Percentiles rank a stretch among this genome's conserved stretches.
Evolutionary conservation across 192 early-diverging fungal species (phyloP).

Genomic region (Linderina pennispora): DNA sequence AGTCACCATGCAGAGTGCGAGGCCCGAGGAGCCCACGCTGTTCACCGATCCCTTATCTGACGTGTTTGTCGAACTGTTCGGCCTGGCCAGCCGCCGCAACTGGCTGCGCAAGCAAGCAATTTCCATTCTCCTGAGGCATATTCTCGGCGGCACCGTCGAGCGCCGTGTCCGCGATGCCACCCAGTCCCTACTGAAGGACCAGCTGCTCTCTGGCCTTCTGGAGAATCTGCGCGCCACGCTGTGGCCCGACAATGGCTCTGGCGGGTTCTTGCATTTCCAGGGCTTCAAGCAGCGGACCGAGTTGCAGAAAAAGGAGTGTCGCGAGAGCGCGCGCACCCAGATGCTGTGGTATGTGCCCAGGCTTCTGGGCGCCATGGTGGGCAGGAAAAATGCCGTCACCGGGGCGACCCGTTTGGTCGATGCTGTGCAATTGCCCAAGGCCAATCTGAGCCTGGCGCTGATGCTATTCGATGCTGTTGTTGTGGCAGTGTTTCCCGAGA

Average conservation of each 20-base stretch:
- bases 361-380: constrained; percentile 72
- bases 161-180: constrained; percentile 49
- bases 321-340: constrained; percentile 48
- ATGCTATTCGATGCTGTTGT: constrained; percentile 69
- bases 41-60: constrained; percentile 74
- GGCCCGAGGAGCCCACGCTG: constrained; percentile 33
- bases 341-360: constrained; percentile 60
- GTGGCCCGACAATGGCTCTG: constrained; percentile 23
- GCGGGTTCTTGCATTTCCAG: constrained; percentile 1
- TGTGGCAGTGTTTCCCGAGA: constrained; percentile 63
- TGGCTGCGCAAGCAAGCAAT: constrained; percentile 86
- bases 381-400: constrained; percentile 67
- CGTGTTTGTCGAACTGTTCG: constrained; percentile 88
- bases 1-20: constrained; percentile 41
- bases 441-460: constrained; percentile 80
- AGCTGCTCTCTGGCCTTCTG: constrained; percentile 14
- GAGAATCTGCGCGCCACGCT: constrained; percentile 23
- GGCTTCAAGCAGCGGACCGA: constrained; percentile 7
- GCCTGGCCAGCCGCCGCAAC: constrained; percentile 79
- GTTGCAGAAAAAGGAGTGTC: constrained; percentile 40
- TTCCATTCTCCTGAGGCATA: constrained; percentile 75
- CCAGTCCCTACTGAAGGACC: constrained; percentile 17
- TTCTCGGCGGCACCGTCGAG: constrained; percentile 85
- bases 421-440: constrained; percentile 64
- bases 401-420: constrained; percentile 67